A percentile compares a stretch with the other conserved stretches of the same genome.
Conservation (phyloP, 1,284 basidiomycete genomes). For the Papiliotrema terrestris region DNA sequence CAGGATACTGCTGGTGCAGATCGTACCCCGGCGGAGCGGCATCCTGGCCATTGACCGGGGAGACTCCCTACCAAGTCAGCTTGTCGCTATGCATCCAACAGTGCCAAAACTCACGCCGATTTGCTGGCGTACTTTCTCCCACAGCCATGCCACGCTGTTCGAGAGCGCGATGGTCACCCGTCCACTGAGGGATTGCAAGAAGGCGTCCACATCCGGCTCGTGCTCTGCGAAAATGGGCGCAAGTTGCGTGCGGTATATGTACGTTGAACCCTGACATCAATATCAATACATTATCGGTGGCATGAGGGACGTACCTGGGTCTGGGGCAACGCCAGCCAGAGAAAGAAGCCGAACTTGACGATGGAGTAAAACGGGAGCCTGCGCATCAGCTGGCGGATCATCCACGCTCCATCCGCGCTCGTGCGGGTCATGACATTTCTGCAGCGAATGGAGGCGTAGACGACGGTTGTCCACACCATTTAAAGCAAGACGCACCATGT, state of each 20-base stretch:
- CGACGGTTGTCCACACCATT: neutral
- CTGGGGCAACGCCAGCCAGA: conserved; percentile 70
- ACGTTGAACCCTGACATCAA: conserved; percentile 64
- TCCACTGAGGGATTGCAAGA: conserved; percentile 50
- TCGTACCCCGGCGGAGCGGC: conserved; percentile 1
- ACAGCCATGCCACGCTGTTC: conserved; percentile 36
- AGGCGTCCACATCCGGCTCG: conserved; percentile 64
- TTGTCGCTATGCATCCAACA: neutral
- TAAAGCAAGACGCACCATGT: conserved; percentile 55
- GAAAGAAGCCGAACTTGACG: conserved; percentile 63
- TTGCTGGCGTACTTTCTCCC: conserved; percentile 34
- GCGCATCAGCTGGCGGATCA: neutral
- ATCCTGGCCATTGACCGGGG: neutral
- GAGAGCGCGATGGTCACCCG: conserved; percentile 30
- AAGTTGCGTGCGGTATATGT: conserved; percentile 63
- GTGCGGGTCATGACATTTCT: too few relatives aligned
- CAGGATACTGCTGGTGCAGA: conserved; percentile 4
- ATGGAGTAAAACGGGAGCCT: conserved; percentile 81
- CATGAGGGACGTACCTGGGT: conserved; percentile 57
- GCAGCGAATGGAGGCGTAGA: neutral
- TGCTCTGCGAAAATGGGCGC: conserved; percentile 64
- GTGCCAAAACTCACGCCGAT: conserved; percentile 34
- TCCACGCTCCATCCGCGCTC: neutral
- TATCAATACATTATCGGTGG: neutral
- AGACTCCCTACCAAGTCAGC: neutral